Percentiles rank a stretch among this genome's conserved stretches.
phyloP scores from a whole-genome alignment of 495 filamentous ascomycete species.

The Penicillium verhagenii region DNA sequence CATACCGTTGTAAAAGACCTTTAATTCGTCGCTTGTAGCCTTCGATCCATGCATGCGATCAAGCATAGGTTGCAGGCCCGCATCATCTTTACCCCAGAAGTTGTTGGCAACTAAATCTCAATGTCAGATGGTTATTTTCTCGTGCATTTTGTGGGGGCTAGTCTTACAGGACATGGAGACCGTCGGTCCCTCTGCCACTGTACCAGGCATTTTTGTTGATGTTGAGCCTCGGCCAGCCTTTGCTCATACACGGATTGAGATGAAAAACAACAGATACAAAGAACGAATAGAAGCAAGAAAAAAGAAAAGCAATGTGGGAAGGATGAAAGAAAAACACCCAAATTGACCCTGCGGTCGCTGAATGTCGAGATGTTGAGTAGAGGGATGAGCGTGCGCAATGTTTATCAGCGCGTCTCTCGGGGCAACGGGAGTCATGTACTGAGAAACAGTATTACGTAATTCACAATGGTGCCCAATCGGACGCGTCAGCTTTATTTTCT shows the following conservation, averaged over 20 bases:
- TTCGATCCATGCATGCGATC: conserved; percentile 97
- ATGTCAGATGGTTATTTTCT: conserved; percentile 12
- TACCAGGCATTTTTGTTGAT: conserved; percentile 57
- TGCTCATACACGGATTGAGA: conserved; percentile 33
- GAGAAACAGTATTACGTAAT: conserved; percentile 9
- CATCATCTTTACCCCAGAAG: conserved; percentile 99
- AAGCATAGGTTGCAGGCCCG: conserved; percentile 86
- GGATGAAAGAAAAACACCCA: conserved; percentile 3
- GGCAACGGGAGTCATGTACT: conserved; percentile 34
- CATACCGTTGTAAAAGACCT: conserved; percentile 82
- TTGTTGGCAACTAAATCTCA: conserved; percentile 84
- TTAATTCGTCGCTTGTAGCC: conserved; percentile 90
- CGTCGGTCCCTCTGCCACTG: conserved; percentile 59
- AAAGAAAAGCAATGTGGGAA: conserved; percentile 6
- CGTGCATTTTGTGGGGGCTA: background rate
- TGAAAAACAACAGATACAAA: conserved; percentile 13
- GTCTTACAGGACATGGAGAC: conserved; percentile 63
- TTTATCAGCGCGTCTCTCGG: conserved; percentile 49
- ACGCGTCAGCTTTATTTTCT: background rate
- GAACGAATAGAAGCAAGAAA: conserved; percentile 11
- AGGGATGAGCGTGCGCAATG: conserved; percentile 22
- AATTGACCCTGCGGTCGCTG: conserved; percentile 30
- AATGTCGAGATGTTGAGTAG: conserved; percentile 27
- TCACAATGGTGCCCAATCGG: background rate
- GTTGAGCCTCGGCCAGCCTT: conserved; percentile 44